Base-by-base conservation (phyloP, 805 yeast genomes). In the Torulaspora franciscae region DNA sequence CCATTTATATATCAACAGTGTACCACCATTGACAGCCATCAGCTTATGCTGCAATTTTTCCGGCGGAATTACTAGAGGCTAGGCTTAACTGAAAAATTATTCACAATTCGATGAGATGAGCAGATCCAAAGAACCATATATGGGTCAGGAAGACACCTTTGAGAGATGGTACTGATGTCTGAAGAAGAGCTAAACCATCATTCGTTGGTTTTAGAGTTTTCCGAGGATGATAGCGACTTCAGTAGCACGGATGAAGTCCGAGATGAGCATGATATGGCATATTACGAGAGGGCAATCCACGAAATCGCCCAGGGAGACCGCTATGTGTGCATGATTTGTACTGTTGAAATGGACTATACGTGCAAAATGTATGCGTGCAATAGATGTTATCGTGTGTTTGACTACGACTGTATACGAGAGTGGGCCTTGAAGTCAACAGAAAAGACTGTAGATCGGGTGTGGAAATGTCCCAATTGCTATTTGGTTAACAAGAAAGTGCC, bases 281-380 rank as follows among this genome's bases (percentile, higher is more conserved):
- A 60, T 36, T 64, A 64, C 35, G 68, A 64, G 34, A 51, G 59
- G 32, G 51, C 68, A 6, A 45, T 64, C 3, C 52, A 51, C 15
- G 68, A 64, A 38, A 64, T 64, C 40, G 55, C 56, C 6, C 50
- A 52, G 35, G 74, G 76, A 9, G 90, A 86, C n/a, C 72, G 75
- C 1, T 90, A 91, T 58, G 74, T 79, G 1, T 91, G 99, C 66
- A 71, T 91, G 62, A 87, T 91, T 9, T 91, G 99, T 65, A 85
- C 95, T 0, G 81, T 85, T 29, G 91, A 87, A 51, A 74, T 91
- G 48, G 86, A 81, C 41, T 71, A 77, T 3, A 66, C 70, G 9
- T 80, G 89, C 17, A 67, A 72, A 37, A 72, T 89, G 43, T 93
- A 95, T 93, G 75, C 88, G 6, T 91, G 99, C 62, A 62, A 66